Percentiles rank a stretch among this genome's conserved stretches.
Conservation (phyloP, 305 asterid genomes). For the Caryopteris hybrid region DNA sequence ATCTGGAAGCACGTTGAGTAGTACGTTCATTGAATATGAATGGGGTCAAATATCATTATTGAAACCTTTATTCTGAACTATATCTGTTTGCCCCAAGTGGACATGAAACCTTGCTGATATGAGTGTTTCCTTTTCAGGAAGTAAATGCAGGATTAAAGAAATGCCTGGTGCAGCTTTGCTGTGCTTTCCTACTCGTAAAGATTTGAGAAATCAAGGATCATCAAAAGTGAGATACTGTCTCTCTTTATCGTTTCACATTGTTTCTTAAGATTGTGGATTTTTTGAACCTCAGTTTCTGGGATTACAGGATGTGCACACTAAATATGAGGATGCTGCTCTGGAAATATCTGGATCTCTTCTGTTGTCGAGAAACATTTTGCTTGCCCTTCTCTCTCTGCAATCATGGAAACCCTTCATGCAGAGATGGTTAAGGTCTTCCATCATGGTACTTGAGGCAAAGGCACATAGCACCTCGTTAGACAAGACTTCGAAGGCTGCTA, state of each 20-base stretch:
- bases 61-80: not conserved
- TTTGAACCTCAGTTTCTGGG: conserved; percentile 34
- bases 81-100: conserved; percentile 9
- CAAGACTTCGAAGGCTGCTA: conserved; percentile 69
- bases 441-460: conserved; percentile 56
- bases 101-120: conserved; percentile 14
- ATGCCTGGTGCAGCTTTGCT: conserved; percentile 93
- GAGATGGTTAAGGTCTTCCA: conserved; percentile 84
- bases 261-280: conserved; percentile 18
- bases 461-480: conserved; percentile 48
- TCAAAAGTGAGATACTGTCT: conserved; percentile 52
- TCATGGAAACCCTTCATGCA: conserved; percentile 96
- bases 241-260: not conserved
- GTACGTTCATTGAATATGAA: not conserved
- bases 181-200: conserved; percentile 53
- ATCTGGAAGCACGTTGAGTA: not conserved
- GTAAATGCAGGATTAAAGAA: conserved; percentile 41
- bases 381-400: conserved; percentile 81
- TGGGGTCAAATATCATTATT: not conserved
- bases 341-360: conserved; percentile 80
- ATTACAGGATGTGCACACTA: conserved; percentile 51
- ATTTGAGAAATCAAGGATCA: conserved; percentile 40
- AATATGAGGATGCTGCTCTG: conserved; percentile 60
- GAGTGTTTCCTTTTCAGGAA: conserved; percentile 53
- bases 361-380: conserved; percentile 74